These are phyloP conservation scores for Letharia lupina DNA, from an alignment of 495 filamentous ascomycete species.

Conservation along the genomic window DNA sequence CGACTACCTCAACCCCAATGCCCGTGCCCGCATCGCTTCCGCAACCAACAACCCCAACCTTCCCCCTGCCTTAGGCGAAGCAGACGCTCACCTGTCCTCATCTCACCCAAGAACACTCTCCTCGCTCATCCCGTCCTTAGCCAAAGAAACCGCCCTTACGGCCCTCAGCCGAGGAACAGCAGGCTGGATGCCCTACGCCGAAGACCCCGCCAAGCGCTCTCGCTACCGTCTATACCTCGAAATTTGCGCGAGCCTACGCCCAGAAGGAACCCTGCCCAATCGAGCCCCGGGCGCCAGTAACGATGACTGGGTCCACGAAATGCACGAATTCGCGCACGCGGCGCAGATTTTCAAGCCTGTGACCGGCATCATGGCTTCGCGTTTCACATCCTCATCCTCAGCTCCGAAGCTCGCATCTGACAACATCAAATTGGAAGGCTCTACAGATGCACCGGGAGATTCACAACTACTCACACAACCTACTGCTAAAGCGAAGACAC, in stretches of 20 bases:
- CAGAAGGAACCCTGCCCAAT: constrained; percentile 48
- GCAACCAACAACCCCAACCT: constrained; percentile 69
- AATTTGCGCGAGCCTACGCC: constrained; percentile 56
- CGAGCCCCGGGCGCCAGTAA: constrained; percentile 46
- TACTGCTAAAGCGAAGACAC: constrained; percentile 58
- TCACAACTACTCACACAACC: constrained; percentile 45
- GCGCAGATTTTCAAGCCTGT: constrained; percentile 91
- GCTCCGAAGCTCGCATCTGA: constrained; percentile 38
- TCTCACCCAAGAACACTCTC: constrained; percentile 53
- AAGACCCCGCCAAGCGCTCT: constrained; percentile 65
- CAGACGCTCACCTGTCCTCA: constrained; percentile 46
- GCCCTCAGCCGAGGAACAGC: constrained; percentile 65
- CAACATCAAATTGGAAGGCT: constrained; percentile 30
- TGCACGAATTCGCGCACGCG: constrained; percentile 79
- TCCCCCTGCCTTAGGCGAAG: constrained; percentile 68
- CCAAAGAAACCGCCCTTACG: constrained; percentile 62
- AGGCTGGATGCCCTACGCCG: constrained; percentile 77
- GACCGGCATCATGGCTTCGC: constrained; percentile 81
- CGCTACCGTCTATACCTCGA: constrained; percentile 80
- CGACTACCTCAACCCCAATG: constrained; percentile 78
- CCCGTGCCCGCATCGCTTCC: constrained; percentile 66
- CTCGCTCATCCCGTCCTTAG: constrained; percentile 62
- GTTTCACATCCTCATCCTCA: constrained; percentile 66
- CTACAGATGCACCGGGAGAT: constrained; percentile 24
- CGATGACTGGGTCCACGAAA: constrained; percentile 72